Conservation (phyloP, 495 filamentous ascomycete genomes). For the Bryoglossum gracile region DNA sequence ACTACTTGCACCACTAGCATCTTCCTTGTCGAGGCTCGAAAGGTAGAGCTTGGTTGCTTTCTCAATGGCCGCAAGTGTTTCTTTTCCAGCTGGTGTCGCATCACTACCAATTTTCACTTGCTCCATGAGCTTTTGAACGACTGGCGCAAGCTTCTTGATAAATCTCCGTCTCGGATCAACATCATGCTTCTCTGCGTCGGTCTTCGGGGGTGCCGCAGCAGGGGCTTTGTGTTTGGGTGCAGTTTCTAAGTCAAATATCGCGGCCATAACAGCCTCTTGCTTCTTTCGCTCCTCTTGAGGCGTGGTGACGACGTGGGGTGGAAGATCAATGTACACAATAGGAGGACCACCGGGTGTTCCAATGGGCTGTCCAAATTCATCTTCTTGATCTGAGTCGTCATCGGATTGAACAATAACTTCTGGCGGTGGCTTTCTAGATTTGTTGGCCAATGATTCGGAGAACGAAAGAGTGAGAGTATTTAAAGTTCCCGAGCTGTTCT, state of each 20-base stretch:
- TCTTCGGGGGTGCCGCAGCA: background rate
- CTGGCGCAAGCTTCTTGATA: conserved; percentile 33
- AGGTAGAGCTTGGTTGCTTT: conserved; percentile 40
- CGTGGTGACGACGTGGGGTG: conserved; percentile 26
- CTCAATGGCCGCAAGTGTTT: conserved; percentile 36
- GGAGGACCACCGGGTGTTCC: conserved; percentile 11
- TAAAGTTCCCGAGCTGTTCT: conserved; percentile 42
- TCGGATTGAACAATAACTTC: conserved; percentile 43
- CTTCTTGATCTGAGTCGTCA: conserved; percentile 39
- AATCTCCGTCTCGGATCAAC: conserved; percentile 34
- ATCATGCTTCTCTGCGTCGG: background rate
- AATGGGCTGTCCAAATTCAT: conserved; percentile 21
- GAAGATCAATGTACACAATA: background rate
- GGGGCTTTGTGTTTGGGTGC: conserved; percentile 25
- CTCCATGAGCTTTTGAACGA: conserved; percentile 30
- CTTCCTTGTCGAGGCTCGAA: no score
- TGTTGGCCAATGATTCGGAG: conserved; percentile 41
- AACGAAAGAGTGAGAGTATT: conserved; percentile 50
- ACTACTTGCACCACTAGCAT: conserved; percentile 2
- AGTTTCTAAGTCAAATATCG: conserved; percentile 45
- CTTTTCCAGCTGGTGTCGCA: conserved; percentile 26
- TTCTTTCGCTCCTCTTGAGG: conserved; percentile 40
- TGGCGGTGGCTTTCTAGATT: conserved; percentile 43
- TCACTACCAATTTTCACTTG: conserved; percentile 27
- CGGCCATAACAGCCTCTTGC: conserved; percentile 48